Base-by-base conservation (phyloP, 2,329 filamentous ascomycete species). In the Sarocladiaceae sp. region DNA sequence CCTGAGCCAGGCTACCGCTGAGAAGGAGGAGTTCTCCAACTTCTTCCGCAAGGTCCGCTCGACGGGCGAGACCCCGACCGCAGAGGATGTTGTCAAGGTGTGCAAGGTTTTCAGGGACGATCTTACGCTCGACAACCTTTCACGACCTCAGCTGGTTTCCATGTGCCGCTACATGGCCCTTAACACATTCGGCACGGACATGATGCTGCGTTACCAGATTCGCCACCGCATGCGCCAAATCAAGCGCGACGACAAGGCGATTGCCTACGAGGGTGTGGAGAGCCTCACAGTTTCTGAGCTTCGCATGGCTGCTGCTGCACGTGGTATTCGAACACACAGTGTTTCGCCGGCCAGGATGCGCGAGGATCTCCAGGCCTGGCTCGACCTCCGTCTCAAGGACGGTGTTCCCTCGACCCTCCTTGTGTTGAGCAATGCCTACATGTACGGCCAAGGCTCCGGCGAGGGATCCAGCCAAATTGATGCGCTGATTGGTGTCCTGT, bases 101-200 rank as follows among this genome's bases (percentile, higher is more conserved):
- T 97, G 93, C 81, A 94, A 96, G 75, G 85, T 95, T 52, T 98
- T 98, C 80, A 94, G 93, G 65, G 93, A 98, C 61, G 93, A 98
- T 64, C 63, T 98, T 57, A 98, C 93, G 0, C 76, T 98, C 24
- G 93, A 98, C 79, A 98, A 98, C 68, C 71, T 98, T 52, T 96
- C 90, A 15, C 80, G 93, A 50, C 93, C 93, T 13, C 93, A 98
- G 67, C 74, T 98, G 43, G 91, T 98, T 23, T 95, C 86, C 45
- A 98, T 97, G 78, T 97, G 93, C 75, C 85, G 88, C 49, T 98
- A 98, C 72, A 90, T 98, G 83, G 96, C 94, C 67, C 78, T 98
- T 46, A 93, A 91, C 70, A 91, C 89, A 1, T 96, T 97, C 57
- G 93, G 93, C 52, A 97, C 93, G 18, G 93, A 98, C 66, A 88